Conservation (phyloP, 441 rosid genomes). For the Geranium incanum region DNA sequence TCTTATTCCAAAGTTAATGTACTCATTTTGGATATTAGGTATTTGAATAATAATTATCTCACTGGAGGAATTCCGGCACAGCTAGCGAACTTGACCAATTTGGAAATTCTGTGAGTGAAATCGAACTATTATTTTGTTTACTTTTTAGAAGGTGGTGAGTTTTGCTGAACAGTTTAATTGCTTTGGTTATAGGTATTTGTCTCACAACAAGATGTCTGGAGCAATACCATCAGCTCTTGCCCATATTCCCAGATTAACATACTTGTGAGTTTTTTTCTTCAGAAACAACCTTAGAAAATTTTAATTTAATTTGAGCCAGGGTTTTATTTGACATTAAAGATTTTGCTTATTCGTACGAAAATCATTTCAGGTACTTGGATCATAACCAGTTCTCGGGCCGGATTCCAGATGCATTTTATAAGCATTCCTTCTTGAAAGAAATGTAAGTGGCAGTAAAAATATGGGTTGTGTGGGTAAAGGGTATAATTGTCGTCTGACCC, state of each 20-base stretch:
- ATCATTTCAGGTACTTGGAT: constrained; percentile 60
- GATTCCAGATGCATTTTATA: constrained; percentile 56
- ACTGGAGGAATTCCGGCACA: constrained; percentile 95
- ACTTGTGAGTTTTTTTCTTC: constrained; percentile 50
- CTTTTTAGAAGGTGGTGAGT: not conserved
- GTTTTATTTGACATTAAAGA: not conserved
- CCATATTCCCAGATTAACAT: constrained; percentile 69
- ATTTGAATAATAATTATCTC: constrained; percentile 77
- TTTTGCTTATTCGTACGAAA: not conserved
- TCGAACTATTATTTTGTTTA: not conserved
- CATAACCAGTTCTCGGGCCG: constrained; percentile 71
- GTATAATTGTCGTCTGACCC: constrained; percentile 4
- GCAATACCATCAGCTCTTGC: constrained; percentile 67
- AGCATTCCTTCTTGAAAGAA: constrained; percentile 61
- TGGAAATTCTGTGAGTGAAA: constrained; percentile 79
- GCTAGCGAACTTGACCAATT: constrained; percentile 74
- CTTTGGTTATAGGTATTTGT: constrained; percentile 54
- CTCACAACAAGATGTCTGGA: constrained; percentile 82
- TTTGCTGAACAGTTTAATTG: constrained; percentile 7
- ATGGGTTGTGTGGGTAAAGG: not conserved
- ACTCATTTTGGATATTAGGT: constrained; percentile 32
- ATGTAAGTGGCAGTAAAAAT: constrained; percentile 36
- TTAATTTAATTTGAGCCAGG: too few relatives aligned
- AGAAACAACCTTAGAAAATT: not conserved
- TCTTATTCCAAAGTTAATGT: not conserved